Percentiles rank a stretch among this genome's conserved stretches.
These are phyloP conservation scores for Physcomitrium patens DNA, from an alignment of 225 moss, liverwort and hornwort genomes.

Conservation along the genomic window DNA sequence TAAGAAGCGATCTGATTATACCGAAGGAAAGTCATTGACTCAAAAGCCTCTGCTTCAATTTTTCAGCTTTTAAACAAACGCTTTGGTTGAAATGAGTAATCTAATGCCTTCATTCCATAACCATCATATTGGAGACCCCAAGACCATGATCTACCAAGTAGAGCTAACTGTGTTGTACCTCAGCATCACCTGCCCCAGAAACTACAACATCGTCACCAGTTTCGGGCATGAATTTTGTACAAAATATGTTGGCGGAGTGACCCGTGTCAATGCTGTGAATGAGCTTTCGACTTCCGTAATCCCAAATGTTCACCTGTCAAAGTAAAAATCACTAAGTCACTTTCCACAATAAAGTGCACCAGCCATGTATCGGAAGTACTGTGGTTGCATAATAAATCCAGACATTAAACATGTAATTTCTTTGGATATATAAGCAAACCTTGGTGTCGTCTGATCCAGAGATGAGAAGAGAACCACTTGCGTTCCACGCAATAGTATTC, in stretches of 20 bases:
- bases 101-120: background rate
- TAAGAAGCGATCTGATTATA: slow-evolving; percentile 16
- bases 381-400: background rate
- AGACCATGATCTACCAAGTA: slow-evolving; percentile 11
- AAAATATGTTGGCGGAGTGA: slow-evolving; percentile 94
- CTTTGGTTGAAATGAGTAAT: slow-evolving; percentile 12
- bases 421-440: slow-evolving; percentile 44
- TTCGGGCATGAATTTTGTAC: slow-evolving; percentile 99
- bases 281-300: slow-evolving; percentile 80
- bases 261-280: slow-evolving; percentile 95
- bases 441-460: slow-evolving; percentile 98
- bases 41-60: slow-evolving; percentile 7
- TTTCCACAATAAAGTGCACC: slow-evolving; percentile 9
- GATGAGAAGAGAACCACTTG: slow-evolving; percentile 86
- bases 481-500: slow-evolving; percentile 89
- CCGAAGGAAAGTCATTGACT: slow-evolving; percentile 5
- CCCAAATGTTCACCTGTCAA: slow-evolving; percentile 93
- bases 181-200: slow-evolving; percentile 97
- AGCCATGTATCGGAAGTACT: background rate
- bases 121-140: slow-evolving; percentile 10
- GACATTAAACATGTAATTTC: slow-evolving; percentile 13
- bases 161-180: slow-evolving; percentile 58
- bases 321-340: slow-evolving; percentile 19
- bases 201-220: slow-evolving; percentile 96
- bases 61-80: slow-evolving; percentile 16